Conservation (phyloP, 257 asterid genomes). For the Fraxinus excelsior region DNA sequence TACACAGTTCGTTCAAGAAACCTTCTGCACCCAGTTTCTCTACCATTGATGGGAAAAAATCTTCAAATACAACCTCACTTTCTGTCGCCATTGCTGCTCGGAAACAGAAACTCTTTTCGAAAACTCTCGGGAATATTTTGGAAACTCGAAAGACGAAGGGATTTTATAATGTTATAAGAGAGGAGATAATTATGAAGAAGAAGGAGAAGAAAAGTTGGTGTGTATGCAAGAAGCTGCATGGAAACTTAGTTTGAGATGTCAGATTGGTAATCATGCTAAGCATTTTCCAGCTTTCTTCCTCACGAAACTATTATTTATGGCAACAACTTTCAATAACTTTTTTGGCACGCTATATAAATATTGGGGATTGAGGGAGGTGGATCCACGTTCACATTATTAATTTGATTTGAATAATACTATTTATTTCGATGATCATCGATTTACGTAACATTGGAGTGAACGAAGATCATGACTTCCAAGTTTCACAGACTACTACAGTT, state of each 20-base stretch:
- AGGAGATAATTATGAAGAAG: conserved; percentile 7
- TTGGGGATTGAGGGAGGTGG: neutral
- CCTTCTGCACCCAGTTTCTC: conserved; percentile 72
- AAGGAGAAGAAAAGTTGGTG: conserved; percentile 34
- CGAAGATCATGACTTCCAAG: too few relatives aligned
- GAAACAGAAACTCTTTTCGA: neutral
- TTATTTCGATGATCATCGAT: neutral
- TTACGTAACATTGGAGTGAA: neutral
- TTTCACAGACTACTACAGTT: too few relatives aligned
- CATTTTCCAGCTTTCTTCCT: conserved; percentile 24
- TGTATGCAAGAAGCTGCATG: conserved; percentile 44
- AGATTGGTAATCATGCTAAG: conserved; percentile 27
- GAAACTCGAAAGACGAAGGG: neutral
- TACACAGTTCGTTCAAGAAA: conserved; percentile 61
- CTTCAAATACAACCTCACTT: conserved; percentile 47
- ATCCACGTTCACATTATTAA: neutral
- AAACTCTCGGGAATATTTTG: neutral
- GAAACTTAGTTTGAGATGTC: conserved; percentile 26
- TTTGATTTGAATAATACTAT: neutral
- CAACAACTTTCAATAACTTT: conserved; percentile 26
- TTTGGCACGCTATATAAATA: conserved; percentile 14
- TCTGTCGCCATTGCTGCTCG: conserved; percentile 21
- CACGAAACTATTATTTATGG: neutral
- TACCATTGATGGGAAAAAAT: conserved; percentile 73
- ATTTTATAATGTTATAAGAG: conserved; percentile 5